Conservation (phyloP, 768 basidiomycete species). For the Tylopilus subfusipes region DNA sequence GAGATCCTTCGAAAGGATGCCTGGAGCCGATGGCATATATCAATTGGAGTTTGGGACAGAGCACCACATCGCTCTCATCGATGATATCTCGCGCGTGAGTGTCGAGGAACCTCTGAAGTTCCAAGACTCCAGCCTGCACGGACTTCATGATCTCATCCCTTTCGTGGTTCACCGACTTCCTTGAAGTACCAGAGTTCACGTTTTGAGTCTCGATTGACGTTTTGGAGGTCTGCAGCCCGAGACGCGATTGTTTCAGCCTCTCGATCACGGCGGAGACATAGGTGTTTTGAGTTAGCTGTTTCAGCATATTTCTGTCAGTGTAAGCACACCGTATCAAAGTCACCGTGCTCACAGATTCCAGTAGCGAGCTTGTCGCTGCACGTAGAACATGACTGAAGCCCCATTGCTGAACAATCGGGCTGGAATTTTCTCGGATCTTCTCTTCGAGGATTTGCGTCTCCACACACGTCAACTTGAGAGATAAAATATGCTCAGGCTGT, state of each 20-base stretch:
- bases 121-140: no score
- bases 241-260: no score
- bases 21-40: slow-evolving; percentile 35
- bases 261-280: not conserved
- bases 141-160: no score
- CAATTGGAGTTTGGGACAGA: slow-evolving; percentile 18
- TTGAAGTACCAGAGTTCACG: no score
- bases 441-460: slow-evolving; percentile 28
- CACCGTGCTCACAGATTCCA: not conserved
- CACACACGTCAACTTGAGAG: slow-evolving; percentile 46
- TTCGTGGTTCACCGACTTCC: no score
- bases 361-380: not conserved
- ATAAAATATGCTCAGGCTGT: slow-evolving; percentile 54
- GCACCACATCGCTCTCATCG: not conserved
- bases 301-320: not conserved
- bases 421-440: not conserved
- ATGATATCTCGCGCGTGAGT: slow-evolving; percentile 21
- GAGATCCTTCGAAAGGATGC: slow-evolving; percentile 26
- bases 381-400: not conserved
- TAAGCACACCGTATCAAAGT: not conserved
- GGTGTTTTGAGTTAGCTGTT: not conserved
- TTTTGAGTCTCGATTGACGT: no score
- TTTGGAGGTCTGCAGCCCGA: no score
- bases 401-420: not conserved
- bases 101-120: slow-evolving; percentile 28